Base-by-base conservation (phyloP, 805 yeast genomes). In the Metschnikowia picachoensis region DNA sequence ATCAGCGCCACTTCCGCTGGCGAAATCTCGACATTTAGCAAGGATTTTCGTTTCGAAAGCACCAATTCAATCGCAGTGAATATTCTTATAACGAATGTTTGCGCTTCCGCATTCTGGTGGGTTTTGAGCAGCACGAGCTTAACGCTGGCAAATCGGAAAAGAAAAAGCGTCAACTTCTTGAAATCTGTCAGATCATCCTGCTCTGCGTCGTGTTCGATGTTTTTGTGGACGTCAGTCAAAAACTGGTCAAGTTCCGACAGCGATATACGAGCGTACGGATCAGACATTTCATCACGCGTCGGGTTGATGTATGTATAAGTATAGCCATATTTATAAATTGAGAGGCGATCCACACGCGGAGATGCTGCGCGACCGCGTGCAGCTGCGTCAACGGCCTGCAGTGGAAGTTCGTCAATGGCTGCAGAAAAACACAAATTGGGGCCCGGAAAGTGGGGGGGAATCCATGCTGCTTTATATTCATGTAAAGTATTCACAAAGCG, bases 31-130 rank as follows among this genome's bases (percentile, higher is more conserved):
- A 56, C 30, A 39, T 60, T 59, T 33, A 61, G 46, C 31, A 72
- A 51, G 28, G 61, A 59, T 33, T 60, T 61, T 30, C 61, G 63
- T 43, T 60, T 66, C 35, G 61, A 46, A 8, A 71, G 50, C n/a
- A 72, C 69, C 36, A 66, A 46, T 43, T 67, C 70, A 12, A 69
- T 62, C 9, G 69, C 60, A 29, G 57, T 46, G 11, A 67, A 50
- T 10, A 71, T 47, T 17, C 61, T 50, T 11, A 50, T 50, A 14
- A 60, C 50, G 30, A 64, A 51, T 33, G 44, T 44, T 32, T 14
- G 43, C 2, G 50, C 29, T n/a, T 41, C 51, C 9, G 11, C 9
- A 30, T 49, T 43, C 11, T 12, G 37, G 20, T 35, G 34, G 12
- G 38, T 34, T n/a, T 31, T 20, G 29, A 49, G 34, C 5, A 25